These are phyloP conservation scores for Fomitiporia mediterranea DNA, from an alignment of 1,284 basidiomycete genomes.

Conservation along the genomic window DNA sequence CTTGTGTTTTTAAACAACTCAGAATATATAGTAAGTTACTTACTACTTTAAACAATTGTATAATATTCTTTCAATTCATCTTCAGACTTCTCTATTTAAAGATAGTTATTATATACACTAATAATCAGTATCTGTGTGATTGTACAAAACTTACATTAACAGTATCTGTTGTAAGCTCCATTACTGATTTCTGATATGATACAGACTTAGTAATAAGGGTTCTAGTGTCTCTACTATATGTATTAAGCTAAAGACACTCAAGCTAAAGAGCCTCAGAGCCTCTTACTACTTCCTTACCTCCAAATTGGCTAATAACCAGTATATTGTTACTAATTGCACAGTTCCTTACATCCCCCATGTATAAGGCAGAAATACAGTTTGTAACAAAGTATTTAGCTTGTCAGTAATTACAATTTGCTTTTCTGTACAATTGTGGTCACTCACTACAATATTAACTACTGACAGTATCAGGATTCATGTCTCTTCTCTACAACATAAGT, in stretches of 20 bases:
- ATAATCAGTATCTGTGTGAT: too few relatives aligned
- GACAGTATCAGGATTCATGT: neutral
- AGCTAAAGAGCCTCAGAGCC: neutral
- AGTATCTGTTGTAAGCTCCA: too few relatives aligned
- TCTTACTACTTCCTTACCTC: neutral
- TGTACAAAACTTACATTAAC: too few relatives aligned
- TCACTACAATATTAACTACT: neutral
- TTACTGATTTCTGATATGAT: too few relatives aligned
- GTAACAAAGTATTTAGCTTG: neutral
- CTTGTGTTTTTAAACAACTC: too few relatives aligned
- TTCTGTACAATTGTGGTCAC: neutral
- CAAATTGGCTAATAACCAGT: neutral
- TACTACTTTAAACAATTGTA: too few relatives aligned
- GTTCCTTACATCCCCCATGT: neutral
- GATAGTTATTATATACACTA: too few relatives aligned
- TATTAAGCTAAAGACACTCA: neutral
- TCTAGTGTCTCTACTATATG: neutral
- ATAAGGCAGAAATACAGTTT: neutral
- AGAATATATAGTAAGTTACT: too few relatives aligned
- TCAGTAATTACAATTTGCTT: neutral
- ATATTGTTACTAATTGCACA: neutral
- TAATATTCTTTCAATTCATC: too few relatives aligned
- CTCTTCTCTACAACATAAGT: neutral
- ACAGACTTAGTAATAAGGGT: neutral
- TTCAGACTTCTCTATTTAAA: too few relatives aligned